A percentile compares a stretch with the other conserved stretches of the same genome.
Evolutionary conservation across 495 filamentous ascomycete genomes (phyloP).

Genomic region (Neurospora africana): DNA sequence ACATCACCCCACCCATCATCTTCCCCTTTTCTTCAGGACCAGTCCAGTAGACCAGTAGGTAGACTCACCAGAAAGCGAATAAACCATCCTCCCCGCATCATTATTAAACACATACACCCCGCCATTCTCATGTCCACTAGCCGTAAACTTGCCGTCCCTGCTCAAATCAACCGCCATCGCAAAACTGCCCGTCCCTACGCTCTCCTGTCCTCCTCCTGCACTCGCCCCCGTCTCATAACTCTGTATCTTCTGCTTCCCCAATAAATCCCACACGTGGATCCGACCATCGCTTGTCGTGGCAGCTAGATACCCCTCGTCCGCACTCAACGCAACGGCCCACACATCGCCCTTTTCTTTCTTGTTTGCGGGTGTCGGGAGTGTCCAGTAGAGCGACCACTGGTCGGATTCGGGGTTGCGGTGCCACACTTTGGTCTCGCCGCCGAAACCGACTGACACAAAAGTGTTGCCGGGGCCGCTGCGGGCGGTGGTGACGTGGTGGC

Average conservation of each 20-base stretch:
- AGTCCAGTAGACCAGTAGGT: no score
- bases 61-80: slow-evolving; percentile 61
- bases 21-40: no score
- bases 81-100: slow-evolving; percentile 70
- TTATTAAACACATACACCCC: slow-evolving; percentile 94
- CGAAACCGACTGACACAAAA: slow-evolving; percentile 78
- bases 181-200: slow-evolving; percentile 39
- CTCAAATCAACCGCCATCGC: slow-evolving; percentile 76
- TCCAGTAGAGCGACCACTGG: slow-evolving; percentile 37
- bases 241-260: slow-evolving; percentile 38
- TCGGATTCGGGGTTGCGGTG: slow-evolving; percentile 35
- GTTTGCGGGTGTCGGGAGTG: slow-evolving; percentile 14
- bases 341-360: slow-evolving; percentile 49
- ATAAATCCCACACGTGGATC: slow-evolving; percentile 78
- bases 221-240: slow-evolving; percentile 78
- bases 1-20: no score
- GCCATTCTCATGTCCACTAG: slow-evolving; percentile 87
- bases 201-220: slow-evolving; percentile 19
- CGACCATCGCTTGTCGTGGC: slow-evolving; percentile 70
- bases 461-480: slow-evolving; percentile 45
- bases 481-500: slow-evolving; percentile 74
- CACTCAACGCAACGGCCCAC: slow-evolving; percentile 81
- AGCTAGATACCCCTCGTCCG: slow-evolving; percentile 74
- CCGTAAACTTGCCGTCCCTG: slow-evolving; percentile 70
- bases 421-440: slow-evolving; percentile 79